Percentiles rank a stretch among this genome's conserved stretches.
These are phyloP conservation scores for Firmiana major DNA, from an alignment of 345 rosid species.

Conservation along the genomic window DNA sequence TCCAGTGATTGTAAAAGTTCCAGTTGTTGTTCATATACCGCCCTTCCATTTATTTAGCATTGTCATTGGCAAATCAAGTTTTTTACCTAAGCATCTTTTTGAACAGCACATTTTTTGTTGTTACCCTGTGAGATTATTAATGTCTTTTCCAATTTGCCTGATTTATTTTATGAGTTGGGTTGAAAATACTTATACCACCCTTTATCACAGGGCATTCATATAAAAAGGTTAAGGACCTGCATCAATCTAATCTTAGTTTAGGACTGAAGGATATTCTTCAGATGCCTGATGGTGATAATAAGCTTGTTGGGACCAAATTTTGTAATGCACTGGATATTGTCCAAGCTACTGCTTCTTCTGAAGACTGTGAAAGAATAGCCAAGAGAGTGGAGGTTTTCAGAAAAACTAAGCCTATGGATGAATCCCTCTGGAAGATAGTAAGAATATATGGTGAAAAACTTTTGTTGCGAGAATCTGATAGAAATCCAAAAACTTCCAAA, in stretches of 20 bases:
- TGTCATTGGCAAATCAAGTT: neutral
- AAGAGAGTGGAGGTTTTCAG: slow-evolving; percentile 27
- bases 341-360: slow-evolving; percentile 45
- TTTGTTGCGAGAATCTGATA: slow-evolving; percentile 65
- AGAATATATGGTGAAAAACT: slow-evolving; percentile 68
- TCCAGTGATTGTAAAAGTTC: neutral
- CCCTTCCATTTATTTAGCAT: neutral
- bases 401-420: slow-evolving; percentile 69
- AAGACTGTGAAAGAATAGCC: slow-evolving; percentile 37
- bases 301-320: slow-evolving; percentile 29
- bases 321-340: slow-evolving; percentile 60
- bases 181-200: slow-evolving; percentile 1
- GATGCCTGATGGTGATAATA: slow-evolving; percentile 32
- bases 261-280: slow-evolving; percentile 64
- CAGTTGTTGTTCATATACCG: neutral
- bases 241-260: slow-evolving; percentile 29
- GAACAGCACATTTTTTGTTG: neutral
- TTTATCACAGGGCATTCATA: neutral
- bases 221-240: slow-evolving; percentile 16
- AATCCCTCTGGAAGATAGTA: slow-evolving; percentile 52
- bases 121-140: neutral
- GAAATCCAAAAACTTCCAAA: slow-evolving; percentile 50
- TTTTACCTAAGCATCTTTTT: neutral
- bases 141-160: neutral
- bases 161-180: slow-evolving; percentile 4